phyloP scores from a whole-genome alignment of 305 asterid species.

The Euphrasia arctica region DNA sequence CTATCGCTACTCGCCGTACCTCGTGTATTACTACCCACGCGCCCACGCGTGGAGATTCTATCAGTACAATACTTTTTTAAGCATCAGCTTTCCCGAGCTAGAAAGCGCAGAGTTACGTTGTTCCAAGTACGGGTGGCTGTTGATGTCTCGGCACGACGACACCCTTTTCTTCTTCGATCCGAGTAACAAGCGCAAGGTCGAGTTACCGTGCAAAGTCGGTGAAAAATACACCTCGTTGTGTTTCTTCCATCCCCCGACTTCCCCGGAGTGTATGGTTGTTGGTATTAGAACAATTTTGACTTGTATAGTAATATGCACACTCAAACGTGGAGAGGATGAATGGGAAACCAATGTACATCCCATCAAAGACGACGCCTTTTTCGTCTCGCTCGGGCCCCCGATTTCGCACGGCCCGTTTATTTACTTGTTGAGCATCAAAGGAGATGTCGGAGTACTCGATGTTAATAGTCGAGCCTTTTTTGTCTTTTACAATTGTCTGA shows the following conservation, averaged over 20 bases:
- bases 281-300: too few species aligned
- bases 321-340: too few species aligned
- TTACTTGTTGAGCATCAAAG: neutral
- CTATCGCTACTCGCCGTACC: neutral
- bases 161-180: too few species aligned
- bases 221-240: neutral
- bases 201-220: neutral
- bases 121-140: too few species aligned
- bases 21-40: neutral
- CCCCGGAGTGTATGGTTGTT: too few species aligned
- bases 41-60: neutral
- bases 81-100: too few species aligned
- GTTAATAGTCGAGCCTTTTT: neutral
- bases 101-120: too few species aligned
- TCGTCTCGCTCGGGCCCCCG: neutral
- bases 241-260: conserved; percentile 16
- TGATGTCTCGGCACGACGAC: too few species aligned
- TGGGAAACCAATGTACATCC: neutral
- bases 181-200: neutral
- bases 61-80: too few species aligned
- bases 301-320: too few species aligned
- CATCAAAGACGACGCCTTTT: neutral
- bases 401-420: neutral
- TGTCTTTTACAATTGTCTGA: neutral
- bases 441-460: conserved; percentile 10